These are phyloP conservation scores for Podospora appendiculata DNA, from an alignment of 495 filamentous ascomycete genomes.

Conservation along the genomic window DNA sequence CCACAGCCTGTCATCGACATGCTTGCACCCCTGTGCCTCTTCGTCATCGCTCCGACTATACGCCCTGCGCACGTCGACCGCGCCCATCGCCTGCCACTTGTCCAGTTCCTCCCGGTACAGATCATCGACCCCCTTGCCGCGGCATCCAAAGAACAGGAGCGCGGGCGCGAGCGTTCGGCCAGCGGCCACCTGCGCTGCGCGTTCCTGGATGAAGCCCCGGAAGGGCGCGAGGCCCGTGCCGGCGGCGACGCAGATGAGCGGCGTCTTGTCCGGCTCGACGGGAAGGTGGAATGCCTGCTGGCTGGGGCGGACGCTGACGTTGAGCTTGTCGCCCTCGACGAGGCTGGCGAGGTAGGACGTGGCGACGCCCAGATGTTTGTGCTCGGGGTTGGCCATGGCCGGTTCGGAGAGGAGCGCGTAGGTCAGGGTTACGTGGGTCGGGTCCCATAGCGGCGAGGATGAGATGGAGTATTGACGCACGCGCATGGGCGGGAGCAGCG, in stretches of 20 bases:
- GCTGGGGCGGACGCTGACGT: constrained; percentile 51
- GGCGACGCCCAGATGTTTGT: constrained; percentile 47
- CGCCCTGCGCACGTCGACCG: constrained; percentile 49
- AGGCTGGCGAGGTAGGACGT: constrained; percentile 55
- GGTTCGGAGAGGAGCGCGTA: constrained; percentile 56
- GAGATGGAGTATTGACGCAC: constrained; percentile 75
- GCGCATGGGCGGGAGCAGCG: constrained; percentile 66
- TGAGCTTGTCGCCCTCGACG: constrained; percentile 50
- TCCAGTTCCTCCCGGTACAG: constrained; percentile 54
- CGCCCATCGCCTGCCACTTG: constrained; percentile 50
- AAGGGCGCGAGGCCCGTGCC: constrained; percentile 58
- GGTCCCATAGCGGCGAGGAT: constrained; percentile 57
- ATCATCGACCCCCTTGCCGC: constrained; percentile 47
- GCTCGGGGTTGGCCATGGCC: constrained; percentile 39
- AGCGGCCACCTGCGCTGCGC: constrained; percentile 45
- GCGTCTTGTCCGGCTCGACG: constrained; percentile 47
- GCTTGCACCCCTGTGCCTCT: constrained; percentile 34
- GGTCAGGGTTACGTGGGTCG: constrained; percentile 54
- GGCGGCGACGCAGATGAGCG: constrained; percentile 56
- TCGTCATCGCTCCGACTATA: constrained; percentile 34
- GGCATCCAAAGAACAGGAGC: constrained; percentile 58
- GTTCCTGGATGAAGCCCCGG: constrained; percentile 63
- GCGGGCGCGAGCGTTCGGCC: constrained; percentile 49
- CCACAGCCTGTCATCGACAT: constrained; percentile 59
- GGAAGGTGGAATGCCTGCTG: constrained; percentile 63